phyloP scores from a whole-genome alignment of 306 rosid genomes.

The Dalbergia oliveri region DNA sequence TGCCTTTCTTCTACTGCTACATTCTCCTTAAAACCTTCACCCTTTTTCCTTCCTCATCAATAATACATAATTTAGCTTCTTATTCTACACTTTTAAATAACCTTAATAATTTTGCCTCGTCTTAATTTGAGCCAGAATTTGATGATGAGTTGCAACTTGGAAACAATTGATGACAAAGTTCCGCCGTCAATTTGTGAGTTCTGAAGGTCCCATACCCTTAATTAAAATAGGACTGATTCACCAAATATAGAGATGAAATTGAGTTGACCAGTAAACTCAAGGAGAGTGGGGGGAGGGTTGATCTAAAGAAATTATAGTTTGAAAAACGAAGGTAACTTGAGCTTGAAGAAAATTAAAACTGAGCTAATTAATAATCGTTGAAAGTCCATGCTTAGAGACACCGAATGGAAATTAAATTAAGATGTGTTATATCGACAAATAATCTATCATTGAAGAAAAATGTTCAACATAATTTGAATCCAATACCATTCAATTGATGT shows the following conservation, averaged over 20 bases:
- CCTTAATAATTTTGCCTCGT: not conserved
- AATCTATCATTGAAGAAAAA: too few species aligned
- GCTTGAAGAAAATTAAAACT: too few species aligned
- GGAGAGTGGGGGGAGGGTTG: not conserved
- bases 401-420: too few species aligned
- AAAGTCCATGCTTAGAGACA: too few species aligned
- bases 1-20: not conserved
- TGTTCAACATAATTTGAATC: not conserved
- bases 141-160: not conserved
- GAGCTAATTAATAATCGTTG: too few species aligned
- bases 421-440: too few species aligned
- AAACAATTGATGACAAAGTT: not conserved
- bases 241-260: not conserved
- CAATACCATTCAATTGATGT: not conserved
- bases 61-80: not conserved
- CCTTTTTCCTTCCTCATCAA: not conserved
- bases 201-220: not conserved
- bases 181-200: not conserved
- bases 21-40: conserved; percentile 48
- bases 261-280: not conserved
- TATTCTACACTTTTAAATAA: not conserved
- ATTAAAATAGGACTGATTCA: too few species aligned
- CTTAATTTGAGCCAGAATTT: too few species aligned
- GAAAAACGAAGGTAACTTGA: too few species aligned
- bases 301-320: too few species aligned